phyloP scores from a whole-genome alignment of 148 eudicot species.

The Mesembryanthemum crystallinum region DNA sequence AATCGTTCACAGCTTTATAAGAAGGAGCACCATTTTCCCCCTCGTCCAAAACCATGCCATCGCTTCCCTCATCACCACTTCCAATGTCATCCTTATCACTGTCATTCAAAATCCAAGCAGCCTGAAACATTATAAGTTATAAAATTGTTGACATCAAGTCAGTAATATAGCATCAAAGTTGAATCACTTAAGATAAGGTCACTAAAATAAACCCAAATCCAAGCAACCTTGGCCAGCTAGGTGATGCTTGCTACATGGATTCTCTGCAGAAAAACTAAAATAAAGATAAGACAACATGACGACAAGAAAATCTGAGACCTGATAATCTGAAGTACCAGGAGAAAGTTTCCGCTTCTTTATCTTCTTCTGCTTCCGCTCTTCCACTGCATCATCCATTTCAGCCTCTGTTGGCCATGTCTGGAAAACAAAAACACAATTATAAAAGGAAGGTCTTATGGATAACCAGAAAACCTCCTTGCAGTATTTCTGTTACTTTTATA shows the following conservation, averaged over 20 bases:
- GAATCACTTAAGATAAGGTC: not conserved
- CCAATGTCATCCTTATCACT: conserved; percentile 61
- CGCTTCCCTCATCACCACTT: conserved; percentile 50
- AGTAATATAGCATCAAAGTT: not conserved
- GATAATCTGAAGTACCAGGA: conserved; percentile 86
- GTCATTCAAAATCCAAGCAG: conserved; percentile 90
- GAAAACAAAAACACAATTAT: conserved; percentile 19
- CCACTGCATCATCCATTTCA: conserved; percentile 93
- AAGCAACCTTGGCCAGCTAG: too few relatives aligned
- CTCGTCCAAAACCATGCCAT: conserved; percentile 81
- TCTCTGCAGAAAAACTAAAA: not conserved
- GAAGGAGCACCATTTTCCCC: conserved; percentile 32
- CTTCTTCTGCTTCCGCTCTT: conserved; percentile 53
- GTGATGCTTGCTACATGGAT: not conserved
- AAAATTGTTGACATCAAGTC: not conserved
- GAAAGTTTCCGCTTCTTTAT: conserved; percentile 60
- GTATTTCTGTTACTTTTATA: too few relatives aligned
- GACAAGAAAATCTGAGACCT: conserved; percentile 44
- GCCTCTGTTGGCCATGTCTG: conserved; percentile 99
- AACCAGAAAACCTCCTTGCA: too few relatives aligned
- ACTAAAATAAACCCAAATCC: not conserved
- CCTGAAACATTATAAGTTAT: conserved; percentile 43
- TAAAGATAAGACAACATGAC: conserved; percentile 1
- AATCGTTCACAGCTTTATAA: conserved; percentile 35
- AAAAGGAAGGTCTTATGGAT: not conserved